Evolutionary conservation across 2,329 filamentous ascomycete genomes (phyloP), one percentile per base, ranked within the genome.

Genomic region (Alternaria sp.): DNA sequence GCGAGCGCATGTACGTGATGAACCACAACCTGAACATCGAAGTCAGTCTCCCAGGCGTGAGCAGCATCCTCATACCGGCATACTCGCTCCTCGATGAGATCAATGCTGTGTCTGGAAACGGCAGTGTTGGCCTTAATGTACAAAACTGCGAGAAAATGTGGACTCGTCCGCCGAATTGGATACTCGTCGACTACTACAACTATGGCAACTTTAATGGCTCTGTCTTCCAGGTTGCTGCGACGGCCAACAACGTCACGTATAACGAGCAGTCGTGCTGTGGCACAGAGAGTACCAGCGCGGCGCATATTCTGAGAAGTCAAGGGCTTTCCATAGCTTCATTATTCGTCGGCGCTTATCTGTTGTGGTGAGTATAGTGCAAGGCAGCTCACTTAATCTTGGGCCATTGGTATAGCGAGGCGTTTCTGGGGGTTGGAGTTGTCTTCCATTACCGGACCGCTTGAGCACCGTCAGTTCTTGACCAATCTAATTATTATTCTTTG

Each of bases 11-110:
- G 80, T 96, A 94, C 77, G 85, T 97, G 74, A 87, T 91, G 73
- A 97, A 97, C 80, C 94, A 97, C 83, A 97, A 97, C 77, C 85
- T 97, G 62, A 97, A 97, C 78, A 86, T 90, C 62, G 82, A 85
- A 4, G 57, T 77, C n/a, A 45, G 25, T 4, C 47, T 72, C 2
- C 32, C 59, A 5, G 63, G 65, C 19, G 9, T 40, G 36, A 87
- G 89, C 82, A 28, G 44, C n/a, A 85, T 79, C 30, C 66, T 79
- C 10, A 69, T 80, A 13, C 78, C 78, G 0, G 75, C 76, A 5
- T 73, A 73, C 44, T 62, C 70, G 8, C 66, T 72, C 1, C 66
- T 79, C 5, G 63, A 73, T 13, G 49, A 75, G 49, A 63, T 79
- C 25, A 80, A 80, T 52, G 73, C 73, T 13, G 73, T 65, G 1